Evolutionary conservation across 73 alveolate genomes (phyloP), one percentile per base, ranked within the genome.

Genomic region (Durusdinium trenchii): DNA sequence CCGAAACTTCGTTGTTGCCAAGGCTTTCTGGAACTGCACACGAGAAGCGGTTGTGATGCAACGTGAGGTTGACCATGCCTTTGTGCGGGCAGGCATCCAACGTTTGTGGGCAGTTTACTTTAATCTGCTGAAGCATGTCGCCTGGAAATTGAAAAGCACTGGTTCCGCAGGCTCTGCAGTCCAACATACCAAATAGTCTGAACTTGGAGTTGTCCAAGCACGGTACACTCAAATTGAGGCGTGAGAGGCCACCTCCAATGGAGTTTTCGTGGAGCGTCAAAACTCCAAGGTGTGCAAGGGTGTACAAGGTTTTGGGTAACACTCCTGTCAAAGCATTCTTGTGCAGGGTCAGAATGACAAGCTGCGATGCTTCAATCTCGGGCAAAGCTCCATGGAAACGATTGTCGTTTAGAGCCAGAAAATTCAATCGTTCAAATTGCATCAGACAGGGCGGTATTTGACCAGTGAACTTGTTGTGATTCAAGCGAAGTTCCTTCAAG

Each of bases 21-120:
- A 76, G n/a, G 54, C 86, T 35, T 20, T 38, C 86, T 26, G 69
- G 91, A 23, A 81, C 47, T 20, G 60, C 67, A 35, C 91, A 81
- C 10, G 91, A 43, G 91, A 81, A 81, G 62, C 91, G 91, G 43
- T 81, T 81, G 91, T 43, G 62, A 18, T 81, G 91, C 38, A 81
- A n/a, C 32, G 91, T 81, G 26, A 47, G 67, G 67, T 81, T 81
- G 50, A 26, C 36, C 3, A 42, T 43, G 32, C 67, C 91, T 40
- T 3, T 6, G 2, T 45, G 30, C 32, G 75, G 51, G 32, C 93
- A 83, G 23, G 48, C 81, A n/a, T 46, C 46, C 10, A 40, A 38
- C 42, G 57, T n/a, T 40, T n/a, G 50, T 75, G 50, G 86, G 86
- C 86, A 75, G 86, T 40, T 75, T 14, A n/a, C 48, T 9, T 9